Evolutionary conservation across 2,329 filamentous ascomycete species (phyloP), one percentile per base, ranked within the genome.

Genomic region (Tolypocladium amazonense): DNA sequence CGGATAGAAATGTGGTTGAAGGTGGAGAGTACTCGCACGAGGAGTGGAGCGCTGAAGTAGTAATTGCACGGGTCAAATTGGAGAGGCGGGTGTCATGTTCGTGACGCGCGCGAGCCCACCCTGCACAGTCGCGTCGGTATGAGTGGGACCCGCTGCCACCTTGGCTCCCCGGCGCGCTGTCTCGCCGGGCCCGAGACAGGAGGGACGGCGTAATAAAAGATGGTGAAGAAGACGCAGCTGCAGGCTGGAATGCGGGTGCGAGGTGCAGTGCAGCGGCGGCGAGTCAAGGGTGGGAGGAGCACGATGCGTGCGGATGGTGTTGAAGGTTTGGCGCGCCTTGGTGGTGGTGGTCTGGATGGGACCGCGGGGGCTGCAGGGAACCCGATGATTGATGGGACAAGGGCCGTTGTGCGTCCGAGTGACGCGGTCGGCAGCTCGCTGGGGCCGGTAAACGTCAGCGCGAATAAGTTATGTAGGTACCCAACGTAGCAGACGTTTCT

Each of bases 71-170:
- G 30, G 18, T 72, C 66, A 69, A 71, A 72, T 65, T 67, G 60
- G 66, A 66, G 70, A 70, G 71, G 71, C 71, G 63, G 72, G 72
- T 68, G 70, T 71, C 69, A 72, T 73, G 67, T 68, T 72, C 73
- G 72, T 75, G 73, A 75, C 72, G 70, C 71, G 71, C 70, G 65
- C 62, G 60, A 58, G 47, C 56, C n/a, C 62, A 62, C 59, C 61
- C 63, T 61, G 53, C 56, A 62, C 64, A 67, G 67, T 72, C 71
- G 71, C 70, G 70, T 72, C 66, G 62, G 69, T 62, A 63, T 15
- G 59, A 50, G 60, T 56, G 59, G 62, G 62, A 57, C 61, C 56
- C 20, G 41, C 56, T 45, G 35, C 56, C 56, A 60, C 61, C 58
- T 62, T 59, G 45, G n/a, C n/a, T n/a, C 38, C 41, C 37, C 53